phyloP scores from a whole-genome alignment of 768 basidiomycete species.

The Pleurotus salmoneostramineus region DNA sequence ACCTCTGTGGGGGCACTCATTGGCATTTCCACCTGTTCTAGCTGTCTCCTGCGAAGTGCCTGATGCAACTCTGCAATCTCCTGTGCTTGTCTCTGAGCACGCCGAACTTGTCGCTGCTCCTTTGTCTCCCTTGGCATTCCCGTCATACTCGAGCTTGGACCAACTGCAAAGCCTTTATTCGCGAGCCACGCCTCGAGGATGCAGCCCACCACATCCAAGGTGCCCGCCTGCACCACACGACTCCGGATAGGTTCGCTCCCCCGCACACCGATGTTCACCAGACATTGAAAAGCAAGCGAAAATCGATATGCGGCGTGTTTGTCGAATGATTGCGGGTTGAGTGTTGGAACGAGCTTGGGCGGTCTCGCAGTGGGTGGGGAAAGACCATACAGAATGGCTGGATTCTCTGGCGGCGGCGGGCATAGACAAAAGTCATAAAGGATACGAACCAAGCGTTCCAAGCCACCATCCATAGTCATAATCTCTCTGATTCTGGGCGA shows the following conservation, averaged over 20 bases:
- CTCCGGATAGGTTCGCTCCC: constrained; percentile 91
- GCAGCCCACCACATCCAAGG: constrained; percentile 89
- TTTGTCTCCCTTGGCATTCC: constrained; percentile 71
- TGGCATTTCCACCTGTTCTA: constrained; percentile 11
- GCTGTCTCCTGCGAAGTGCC: constrained; percentile 50
- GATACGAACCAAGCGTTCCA: constrained; percentile 92
- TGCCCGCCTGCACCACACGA: constrained; percentile 92
- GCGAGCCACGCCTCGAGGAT: constrained; percentile 93
- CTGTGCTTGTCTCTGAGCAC: constrained; percentile 56
- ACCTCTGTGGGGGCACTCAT: constrained; percentile 8
- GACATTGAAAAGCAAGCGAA: constrained; percentile 91
- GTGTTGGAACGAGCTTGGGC: constrained; percentile 50
- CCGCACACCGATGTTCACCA: constrained; percentile 95
- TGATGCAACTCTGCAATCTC: constrained; percentile 55
- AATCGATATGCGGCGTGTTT: constrained; percentile 87
- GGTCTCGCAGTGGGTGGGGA: constrained; percentile 58
- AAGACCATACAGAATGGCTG: constrained; percentile 73
- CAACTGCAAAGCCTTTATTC: constrained; percentile 82
- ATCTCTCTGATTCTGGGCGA: constrained; percentile 98
- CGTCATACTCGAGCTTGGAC: constrained; percentile 73
- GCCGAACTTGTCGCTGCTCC: constrained; percentile 65
- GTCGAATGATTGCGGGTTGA: constrained; percentile 70
- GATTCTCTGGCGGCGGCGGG: constrained; percentile 79
- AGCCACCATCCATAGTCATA: constrained; percentile 95
- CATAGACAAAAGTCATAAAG: constrained; percentile 84